A percentile compares a stretch with the other conserved stretches of the same genome.
These are phyloP conservation scores for Geotrichum reessii DNA, from an alignment of 1,139 yeast species.

Conservation along the genomic window DNA sequence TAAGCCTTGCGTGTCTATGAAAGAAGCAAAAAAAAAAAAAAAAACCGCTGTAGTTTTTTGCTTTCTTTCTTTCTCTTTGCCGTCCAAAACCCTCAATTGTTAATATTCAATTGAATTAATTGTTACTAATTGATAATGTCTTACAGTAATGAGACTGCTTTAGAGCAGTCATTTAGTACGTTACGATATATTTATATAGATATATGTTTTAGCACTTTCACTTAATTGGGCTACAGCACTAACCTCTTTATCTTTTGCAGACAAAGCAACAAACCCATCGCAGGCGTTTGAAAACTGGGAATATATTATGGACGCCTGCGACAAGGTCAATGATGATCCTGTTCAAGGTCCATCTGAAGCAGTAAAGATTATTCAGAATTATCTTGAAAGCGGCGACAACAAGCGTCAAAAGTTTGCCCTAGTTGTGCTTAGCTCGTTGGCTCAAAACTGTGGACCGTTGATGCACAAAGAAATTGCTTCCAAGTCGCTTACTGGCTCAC, in stretches of 20 bases:
- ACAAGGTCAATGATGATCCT: slow-evolving; percentile 66
- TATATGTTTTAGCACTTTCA: not conserved
- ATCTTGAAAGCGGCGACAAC: slow-evolving; percentile 63
- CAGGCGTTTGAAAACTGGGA: slow-evolving; percentile 84
- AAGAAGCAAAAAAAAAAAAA: not conserved
- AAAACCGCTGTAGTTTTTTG: not conserved
- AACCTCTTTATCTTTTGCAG: slow-evolving; percentile 27
- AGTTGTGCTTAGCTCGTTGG: slow-evolving; percentile 66
- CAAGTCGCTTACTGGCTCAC: slow-evolving; percentile 53
- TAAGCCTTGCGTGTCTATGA: not conserved
- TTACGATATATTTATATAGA: no score
- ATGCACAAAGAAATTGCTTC: slow-evolving; percentile 79
- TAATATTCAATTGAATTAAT: not conserved
- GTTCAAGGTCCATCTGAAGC: slow-evolving; percentile 56
- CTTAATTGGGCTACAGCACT: not conserved
- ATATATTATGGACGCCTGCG: slow-evolving; percentile 75
- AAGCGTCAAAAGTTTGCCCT: slow-evolving; percentile 72
- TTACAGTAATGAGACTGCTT: not conserved
- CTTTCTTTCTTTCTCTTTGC: not conserved
- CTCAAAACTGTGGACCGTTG: slow-evolving; percentile 90
- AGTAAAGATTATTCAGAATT: slow-evolving; percentile 45
- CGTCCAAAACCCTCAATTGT: not conserved
- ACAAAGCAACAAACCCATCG: slow-evolving; percentile 79
- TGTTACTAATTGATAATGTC: not conserved
- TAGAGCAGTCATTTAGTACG: slow-evolving; percentile 9